Evolutionary conservation across 371 early-diverging fungal genomes (phyloP).

Genomic region (Apophysomyces trapeziformis): DNA sequence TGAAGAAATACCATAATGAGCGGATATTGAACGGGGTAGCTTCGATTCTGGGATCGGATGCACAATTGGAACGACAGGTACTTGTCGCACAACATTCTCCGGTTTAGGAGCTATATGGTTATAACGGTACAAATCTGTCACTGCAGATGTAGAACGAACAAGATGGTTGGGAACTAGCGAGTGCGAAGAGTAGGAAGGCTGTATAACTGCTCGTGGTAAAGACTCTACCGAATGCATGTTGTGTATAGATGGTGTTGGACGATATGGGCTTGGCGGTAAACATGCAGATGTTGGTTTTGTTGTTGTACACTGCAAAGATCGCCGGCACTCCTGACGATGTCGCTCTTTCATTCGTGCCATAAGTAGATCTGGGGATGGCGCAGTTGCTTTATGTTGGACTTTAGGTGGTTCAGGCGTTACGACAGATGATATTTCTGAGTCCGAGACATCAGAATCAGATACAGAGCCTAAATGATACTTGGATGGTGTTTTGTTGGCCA

Average conservation of each 20-base stretch:
- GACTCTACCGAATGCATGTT: neutral
- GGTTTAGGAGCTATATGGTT: neutral
- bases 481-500: constrained; percentile 4
- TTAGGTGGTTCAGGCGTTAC: neutral
- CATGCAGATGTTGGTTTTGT: neutral
- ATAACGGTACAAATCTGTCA: neutral
- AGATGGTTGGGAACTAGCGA: constrained; percentile 2
- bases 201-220: neutral
- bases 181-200: neutral
- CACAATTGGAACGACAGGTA: neutral
- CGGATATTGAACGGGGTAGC: neutral
- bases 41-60: neutral
- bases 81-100: constrained; percentile 1
- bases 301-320: constrained; percentile 18
- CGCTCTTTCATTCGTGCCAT: constrained; percentile 32
- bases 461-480: constrained; percentile 10
- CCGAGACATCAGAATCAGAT: constrained; percentile 23
- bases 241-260: neutral
- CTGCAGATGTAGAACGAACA: constrained; percentile 1
- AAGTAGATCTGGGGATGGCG: constrained; percentile 1
- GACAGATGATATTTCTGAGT: constrained; percentile 10
- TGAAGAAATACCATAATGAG: neutral
- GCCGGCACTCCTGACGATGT: constrained; percentile 28
- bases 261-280: neutral
- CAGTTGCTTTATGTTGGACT: constrained; percentile 7